Evolutionary conservation across 73 alveolate genomes (phyloP).

Genomic region (Stentor roeselii): DNA sequence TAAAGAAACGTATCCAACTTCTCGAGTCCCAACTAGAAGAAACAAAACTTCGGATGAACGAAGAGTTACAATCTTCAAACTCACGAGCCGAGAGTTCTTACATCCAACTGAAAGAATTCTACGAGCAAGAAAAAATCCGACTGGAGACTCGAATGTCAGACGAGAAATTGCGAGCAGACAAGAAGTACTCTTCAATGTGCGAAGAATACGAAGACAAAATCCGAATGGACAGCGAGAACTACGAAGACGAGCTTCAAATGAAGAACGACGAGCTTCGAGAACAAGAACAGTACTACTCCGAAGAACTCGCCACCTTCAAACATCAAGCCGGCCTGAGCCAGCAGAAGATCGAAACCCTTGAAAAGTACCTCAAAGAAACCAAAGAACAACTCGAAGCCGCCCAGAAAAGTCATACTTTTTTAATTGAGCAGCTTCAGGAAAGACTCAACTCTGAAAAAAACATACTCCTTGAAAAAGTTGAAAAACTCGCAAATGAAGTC

Average conservation of each 20-base stretch:
- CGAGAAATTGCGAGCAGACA: conserved; percentile 44
- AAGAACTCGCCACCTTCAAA: background rate
- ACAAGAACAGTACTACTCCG: background rate
- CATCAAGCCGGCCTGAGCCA: conserved; percentile 25
- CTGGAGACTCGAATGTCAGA: conserved; percentile 69
- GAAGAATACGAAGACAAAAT: conserved; percentile 57
- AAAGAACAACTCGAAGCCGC: conserved; percentile 22
- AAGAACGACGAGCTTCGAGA: conserved; percentile 21
- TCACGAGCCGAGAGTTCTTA: conserved; percentile 55
- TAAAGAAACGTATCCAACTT: background rate
- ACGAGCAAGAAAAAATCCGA: conserved; percentile 74
- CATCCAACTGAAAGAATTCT: conserved; percentile 61
- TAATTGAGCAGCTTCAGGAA: conserved; percentile 20
- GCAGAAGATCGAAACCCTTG: conserved; percentile 23
- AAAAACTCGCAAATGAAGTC: conserved; percentile 57
- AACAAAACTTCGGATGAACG: background rate
- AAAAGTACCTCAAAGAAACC: conserved; percentile 28
- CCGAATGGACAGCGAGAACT: conserved; percentile 34
- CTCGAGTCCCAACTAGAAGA: conserved; percentile 8
- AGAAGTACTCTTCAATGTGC: conserved; percentile 22
- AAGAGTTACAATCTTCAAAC: conserved; percentile 23
- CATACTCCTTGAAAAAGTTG: conserved; percentile 57
- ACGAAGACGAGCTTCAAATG: conserved; percentile 37
- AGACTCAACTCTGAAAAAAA: conserved; percentile 50
- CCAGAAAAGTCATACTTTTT: background rate